A percentile compares a stretch with the other conserved stretches of the same genome.
Conservation (phyloP, 495 filamentous ascomycete species). For the Aspergillus diversus region DNA sequence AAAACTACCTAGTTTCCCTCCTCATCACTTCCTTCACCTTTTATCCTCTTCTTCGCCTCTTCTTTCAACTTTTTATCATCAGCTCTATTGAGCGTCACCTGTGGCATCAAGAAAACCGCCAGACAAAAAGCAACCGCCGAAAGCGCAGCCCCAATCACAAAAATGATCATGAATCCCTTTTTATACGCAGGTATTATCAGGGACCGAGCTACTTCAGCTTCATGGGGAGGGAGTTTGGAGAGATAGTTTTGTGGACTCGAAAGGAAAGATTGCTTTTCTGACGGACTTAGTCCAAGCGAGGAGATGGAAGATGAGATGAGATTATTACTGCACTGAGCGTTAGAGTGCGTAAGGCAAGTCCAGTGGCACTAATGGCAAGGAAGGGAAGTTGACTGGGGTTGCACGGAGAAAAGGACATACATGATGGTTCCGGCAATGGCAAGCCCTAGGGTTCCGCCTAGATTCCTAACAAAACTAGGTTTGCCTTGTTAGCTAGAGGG, state of each 20-base stretch:
- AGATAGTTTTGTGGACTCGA: slow-evolving; percentile 38
- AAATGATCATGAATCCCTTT: slow-evolving; percentile 54
- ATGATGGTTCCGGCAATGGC: slow-evolving; percentile 57
- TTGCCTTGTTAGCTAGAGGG: slow-evolving; percentile 15
- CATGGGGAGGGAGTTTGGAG: slow-evolving; percentile 29
- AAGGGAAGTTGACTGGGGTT: background rate
- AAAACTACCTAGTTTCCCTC: background rate
- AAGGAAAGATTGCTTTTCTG: slow-evolving; percentile 35
- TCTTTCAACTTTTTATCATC: slow-evolving; percentile 54
- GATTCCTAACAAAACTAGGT: slow-evolving; percentile 52
- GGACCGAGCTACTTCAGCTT: slow-evolving; percentile 40
- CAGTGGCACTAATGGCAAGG: too few species aligned
- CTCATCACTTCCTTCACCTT: slow-evolving; percentile 22
- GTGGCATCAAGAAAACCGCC: slow-evolving; percentile 49
- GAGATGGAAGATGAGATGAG: slow-evolving; percentile 41
- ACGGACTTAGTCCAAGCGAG: slow-evolving; percentile 31
- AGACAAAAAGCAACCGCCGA: slow-evolving; percentile 50
- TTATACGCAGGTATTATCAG: slow-evolving; percentile 51
- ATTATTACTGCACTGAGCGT: slow-evolving; percentile 42
- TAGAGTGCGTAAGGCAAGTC: too few species aligned
- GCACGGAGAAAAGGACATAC: slow-evolving; percentile 29
- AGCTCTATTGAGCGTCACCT: slow-evolving; percentile 43
- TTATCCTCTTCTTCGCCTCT: slow-evolving; percentile 41
- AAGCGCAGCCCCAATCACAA: slow-evolving; percentile 50
- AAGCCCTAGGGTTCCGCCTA: slow-evolving; percentile 57